Evolutionary conservation across 225 moss, liverwort and hornwort genomes (phyloP), one percentile per base, ranked within the genome.

Genomic region (Bryoerythrophyllum caledonicum): DNA sequence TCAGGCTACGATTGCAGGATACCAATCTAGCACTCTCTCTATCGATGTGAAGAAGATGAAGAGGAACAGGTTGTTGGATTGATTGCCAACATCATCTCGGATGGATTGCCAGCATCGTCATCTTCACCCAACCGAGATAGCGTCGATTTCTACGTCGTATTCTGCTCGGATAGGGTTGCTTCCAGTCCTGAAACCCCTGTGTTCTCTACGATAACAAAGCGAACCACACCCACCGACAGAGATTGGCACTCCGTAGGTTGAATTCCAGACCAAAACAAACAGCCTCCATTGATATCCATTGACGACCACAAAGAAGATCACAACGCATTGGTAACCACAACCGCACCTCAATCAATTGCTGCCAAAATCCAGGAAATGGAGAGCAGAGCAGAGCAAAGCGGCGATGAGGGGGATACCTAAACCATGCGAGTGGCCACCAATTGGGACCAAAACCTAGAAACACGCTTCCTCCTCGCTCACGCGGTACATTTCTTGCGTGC

Each of bases 401-500:
- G n/a, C n/a, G n/a, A n/a, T n/a, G n/a, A 25, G 35, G 21, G 4
- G 54, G 25, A 58, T 32, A 75, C 75, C 75, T 75, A 67, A 40
- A 57, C 75, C 67, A 75, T 67, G 21, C 43, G 58, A 8, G 38
- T 8, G 8, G 32, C 30, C 57, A 63, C 16, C 32, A 44, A 75
- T 46, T 65, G 24, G 67, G 17, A 25, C 53, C 53, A 64, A 74
- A 64, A 40, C 58, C 67, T 75, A 75, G 16, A 32, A 43, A 57
- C 58, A 52, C 73, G 73, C 63, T 37, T 63, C 43, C 73, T 61
- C 44, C 49, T 4, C 72, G 60, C 32, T 48, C 32, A 61, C 28
- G 51, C 32, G 28, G 34, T 63, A 75, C 75, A 67, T 66, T 57
- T 75, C 75, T 75, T 67, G 75, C 74, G 53, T 64, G 53, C 64